phyloP scores from a whole-genome alignment of 129 eudicot genomes.

The Saussurea involucrata region DNA sequence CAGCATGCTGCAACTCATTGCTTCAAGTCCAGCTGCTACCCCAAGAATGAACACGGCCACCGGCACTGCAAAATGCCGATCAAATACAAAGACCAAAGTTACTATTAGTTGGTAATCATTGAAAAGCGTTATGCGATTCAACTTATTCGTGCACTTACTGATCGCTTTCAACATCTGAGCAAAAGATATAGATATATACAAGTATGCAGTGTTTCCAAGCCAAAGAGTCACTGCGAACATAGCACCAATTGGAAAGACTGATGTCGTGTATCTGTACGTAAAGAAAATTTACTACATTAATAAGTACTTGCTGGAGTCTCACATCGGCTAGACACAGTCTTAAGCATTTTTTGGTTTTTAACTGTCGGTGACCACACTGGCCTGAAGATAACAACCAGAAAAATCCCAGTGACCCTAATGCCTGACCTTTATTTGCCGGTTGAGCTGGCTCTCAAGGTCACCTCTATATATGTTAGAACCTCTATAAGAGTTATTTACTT shows the following conservation, averaged over 20 bases:
- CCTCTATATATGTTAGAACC: not conserved
- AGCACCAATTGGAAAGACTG: slow-evolving; percentile 88
- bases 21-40: slow-evolving; percentile 83
- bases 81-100: not conserved
- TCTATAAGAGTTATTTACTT: not conserved
- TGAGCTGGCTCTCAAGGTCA: not conserved
- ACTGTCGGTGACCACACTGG: too few relatives aligned
- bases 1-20: slow-evolving; percentile 78
- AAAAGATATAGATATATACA: slow-evolving; percentile 81
- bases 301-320: not conserved
- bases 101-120: not conserved
- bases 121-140: not conserved
- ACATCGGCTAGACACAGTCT: not conserved
- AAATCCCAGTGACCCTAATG: not conserved
- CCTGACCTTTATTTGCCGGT: not conserved
- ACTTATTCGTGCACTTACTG: slow-evolving; percentile 41
- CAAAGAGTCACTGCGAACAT: slow-evolving; percentile 95
- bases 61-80: slow-evolving; percentile 50
- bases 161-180: slow-evolving; percentile 96
- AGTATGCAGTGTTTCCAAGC: slow-evolving; percentile 96
- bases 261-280: slow-evolving; percentile 51
- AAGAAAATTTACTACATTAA: not conserved
- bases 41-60: slow-evolving; percentile 84
- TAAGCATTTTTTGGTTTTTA: not conserved
- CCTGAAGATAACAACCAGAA: not conserved